Evolutionary conservation across 768 basidiomycete genomes (phyloP).

Genomic region (Psilocybe cyanescens): DNA sequence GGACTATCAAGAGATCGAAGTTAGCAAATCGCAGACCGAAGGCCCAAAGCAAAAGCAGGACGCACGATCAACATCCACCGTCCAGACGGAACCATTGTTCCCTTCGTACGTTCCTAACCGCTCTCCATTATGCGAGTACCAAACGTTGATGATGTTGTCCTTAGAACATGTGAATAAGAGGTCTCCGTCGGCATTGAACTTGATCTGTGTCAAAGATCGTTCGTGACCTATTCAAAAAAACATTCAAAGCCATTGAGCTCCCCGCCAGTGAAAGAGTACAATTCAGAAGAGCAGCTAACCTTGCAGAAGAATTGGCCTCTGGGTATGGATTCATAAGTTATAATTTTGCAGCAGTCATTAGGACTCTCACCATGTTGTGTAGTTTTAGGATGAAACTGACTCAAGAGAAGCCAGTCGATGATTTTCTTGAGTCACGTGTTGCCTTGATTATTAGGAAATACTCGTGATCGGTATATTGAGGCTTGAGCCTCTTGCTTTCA

Average conservation of each 20-base stretch:
- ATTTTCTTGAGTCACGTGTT: slow-evolving; percentile 29
- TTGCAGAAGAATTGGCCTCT: slow-evolving; percentile 81
- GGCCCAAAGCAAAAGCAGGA: slow-evolving; percentile 15
- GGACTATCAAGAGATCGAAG: slow-evolving; percentile 43
- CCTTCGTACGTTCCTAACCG: slow-evolving; percentile 95
- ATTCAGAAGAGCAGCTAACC: slow-evolving; percentile 35
- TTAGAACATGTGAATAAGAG: slow-evolving; percentile 95
- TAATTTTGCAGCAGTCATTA: neutral
- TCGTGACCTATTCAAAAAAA: slow-evolving; percentile 75
- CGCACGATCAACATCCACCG: slow-evolving; percentile 94
- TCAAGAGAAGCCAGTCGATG: slow-evolving; percentile 9
- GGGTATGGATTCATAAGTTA: slow-evolving; percentile 7
- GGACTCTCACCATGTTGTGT: slow-evolving; percentile 35
- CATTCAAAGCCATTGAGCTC: slow-evolving; percentile 15
- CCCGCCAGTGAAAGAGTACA: neutral
- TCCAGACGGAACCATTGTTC: slow-evolving; percentile 97
- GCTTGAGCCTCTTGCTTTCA: neutral
- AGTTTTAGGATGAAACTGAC: slow-evolving; percentile 10
- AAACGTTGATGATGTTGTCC: slow-evolving; percentile 93
- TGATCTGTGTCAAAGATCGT: slow-evolving; percentile 96
- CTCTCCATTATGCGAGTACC: slow-evolving; percentile 98
- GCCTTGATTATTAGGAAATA: slow-evolving; percentile 5
- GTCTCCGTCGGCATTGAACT: slow-evolving; percentile 96
- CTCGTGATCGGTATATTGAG: neutral
- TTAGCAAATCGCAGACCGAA: neutral